These are phyloP conservation scores for Auricularia cornea DNA, from an alignment of 768 basidiomycete genomes.

Conservation along the genomic window DNA sequence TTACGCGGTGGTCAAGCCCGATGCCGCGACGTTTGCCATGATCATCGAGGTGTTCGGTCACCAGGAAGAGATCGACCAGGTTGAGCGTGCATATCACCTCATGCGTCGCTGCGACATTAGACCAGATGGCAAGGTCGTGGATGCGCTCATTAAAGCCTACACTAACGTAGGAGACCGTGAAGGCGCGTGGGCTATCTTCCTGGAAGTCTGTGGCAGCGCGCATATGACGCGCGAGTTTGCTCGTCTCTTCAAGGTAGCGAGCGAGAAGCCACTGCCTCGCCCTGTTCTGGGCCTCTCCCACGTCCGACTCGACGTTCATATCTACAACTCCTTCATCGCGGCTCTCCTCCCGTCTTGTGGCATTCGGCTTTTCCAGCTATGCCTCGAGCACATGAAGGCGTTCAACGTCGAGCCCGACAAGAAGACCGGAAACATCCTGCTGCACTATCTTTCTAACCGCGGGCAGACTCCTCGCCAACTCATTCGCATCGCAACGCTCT, in stretches of 20 bases:
- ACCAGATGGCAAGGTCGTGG: constrained; percentile 39
- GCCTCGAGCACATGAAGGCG: constrained; percentile 34
- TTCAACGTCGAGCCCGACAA: constrained; percentile 43
- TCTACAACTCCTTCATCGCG: neutral
- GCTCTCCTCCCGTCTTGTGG: neutral
- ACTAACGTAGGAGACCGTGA: constrained; percentile 38
- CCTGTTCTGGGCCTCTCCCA: neutral
- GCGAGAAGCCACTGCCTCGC: constrained; percentile 19
- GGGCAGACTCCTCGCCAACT: constrained; percentile 40
- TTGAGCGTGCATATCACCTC: constrained; percentile 38
- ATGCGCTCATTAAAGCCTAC: constrained; percentile 52
- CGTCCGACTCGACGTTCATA: neutral
- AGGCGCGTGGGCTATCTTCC: constrained; percentile 45
- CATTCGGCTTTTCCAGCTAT: neutral
- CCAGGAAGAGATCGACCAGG: constrained; percentile 33
- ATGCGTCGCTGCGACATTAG: constrained; percentile 37
- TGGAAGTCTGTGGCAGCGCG: constrained; percentile 33
- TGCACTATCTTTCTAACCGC: constrained; percentile 40
- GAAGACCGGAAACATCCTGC: constrained; percentile 46
- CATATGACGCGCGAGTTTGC: constrained; percentile 13
- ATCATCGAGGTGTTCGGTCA: constrained; percentile 49
- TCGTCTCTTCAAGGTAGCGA: constrained; percentile 12
- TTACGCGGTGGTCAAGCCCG: constrained; percentile 24
- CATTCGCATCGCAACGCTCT: constrained; percentile 36
- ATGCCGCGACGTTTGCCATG: constrained; percentile 53